Conservation (phyloP, 306 rosid genomes). For the Gynostemma pentaphyllum region DNA sequence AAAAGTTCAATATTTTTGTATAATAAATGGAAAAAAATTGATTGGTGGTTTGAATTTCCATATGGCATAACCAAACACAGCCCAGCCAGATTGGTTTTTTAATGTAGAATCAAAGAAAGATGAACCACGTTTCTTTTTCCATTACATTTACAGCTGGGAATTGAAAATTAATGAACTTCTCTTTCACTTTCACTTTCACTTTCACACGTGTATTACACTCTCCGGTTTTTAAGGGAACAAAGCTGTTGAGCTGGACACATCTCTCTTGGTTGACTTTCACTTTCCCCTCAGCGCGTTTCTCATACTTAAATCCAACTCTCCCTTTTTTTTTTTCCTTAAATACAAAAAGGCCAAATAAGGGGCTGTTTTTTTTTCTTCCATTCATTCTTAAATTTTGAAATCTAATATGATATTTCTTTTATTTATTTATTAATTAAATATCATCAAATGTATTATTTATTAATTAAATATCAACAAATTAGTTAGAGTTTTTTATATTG, state of each 20-base stretch:
- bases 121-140: neutral
- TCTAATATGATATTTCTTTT: too few relatives aligned
- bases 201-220: neutral
- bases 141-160: neutral
- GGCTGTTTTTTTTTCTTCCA: too few relatives aligned
- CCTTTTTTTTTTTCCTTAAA: neutral
- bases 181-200: neutral
- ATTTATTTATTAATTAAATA: too few relatives aligned
- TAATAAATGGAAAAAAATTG: neutral
- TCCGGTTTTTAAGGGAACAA: neutral
- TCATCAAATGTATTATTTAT: too few relatives aligned
- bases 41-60: neutral
- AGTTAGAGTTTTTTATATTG: too few relatives aligned
- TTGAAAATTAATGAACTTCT: neutral
- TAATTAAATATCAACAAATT: too few relatives aligned
- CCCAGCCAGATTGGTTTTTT: neutral
- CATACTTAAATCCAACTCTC: slow-evolving; percentile 5
- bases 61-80: neutral
- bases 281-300: neutral
- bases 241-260: slow-evolving; percentile 8
- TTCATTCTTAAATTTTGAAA: too few relatives aligned
- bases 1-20: too few relatives aligned
- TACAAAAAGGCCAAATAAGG: neutral
- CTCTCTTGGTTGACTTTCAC: slow-evolving; percentile 1
- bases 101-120: neutral